These are phyloP conservation scores for Phyllostachys edulis DNA, from an alignment of 176 grass and related monocot genomes.

Conservation along the genomic window DNA sequence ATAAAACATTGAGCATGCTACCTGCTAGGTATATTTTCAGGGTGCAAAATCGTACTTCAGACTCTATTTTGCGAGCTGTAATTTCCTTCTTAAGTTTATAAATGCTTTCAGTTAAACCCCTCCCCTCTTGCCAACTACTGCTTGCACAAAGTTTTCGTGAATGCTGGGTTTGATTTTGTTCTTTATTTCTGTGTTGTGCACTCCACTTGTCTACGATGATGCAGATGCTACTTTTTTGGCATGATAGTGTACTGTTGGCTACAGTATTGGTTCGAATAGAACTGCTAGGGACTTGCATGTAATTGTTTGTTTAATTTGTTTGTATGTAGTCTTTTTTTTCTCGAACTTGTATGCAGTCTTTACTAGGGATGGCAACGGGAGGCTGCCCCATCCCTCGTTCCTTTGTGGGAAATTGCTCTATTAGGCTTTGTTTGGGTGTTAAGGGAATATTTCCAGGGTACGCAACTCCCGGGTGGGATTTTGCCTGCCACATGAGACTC, in stretches of 20 bases:
- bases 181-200: background rate
- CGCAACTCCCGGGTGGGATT: no score
- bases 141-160: background rate
- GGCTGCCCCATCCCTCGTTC: no score
- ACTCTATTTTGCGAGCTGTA: background rate
- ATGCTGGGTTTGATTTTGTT: background rate
- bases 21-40: background rate
- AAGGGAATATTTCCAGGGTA: no score
- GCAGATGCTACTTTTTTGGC: background rate
- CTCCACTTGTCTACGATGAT: background rate
- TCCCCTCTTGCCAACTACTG: background rate
- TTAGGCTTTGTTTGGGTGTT: no score
- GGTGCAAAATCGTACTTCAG: background rate
- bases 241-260: background rate
- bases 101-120: background rate
- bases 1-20: slow-evolving; percentile 1
- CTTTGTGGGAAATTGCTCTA: no score
- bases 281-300: background rate
- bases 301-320: background rate
- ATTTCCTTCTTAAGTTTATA: background rate
- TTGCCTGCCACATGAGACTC: no score
- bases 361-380: no score
- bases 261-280: background rate
- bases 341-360: no score
- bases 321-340: no score